Percentiles rank a stretch among this genome's conserved stretches.
These are phyloP conservation scores for Mycena crocata DNA, from an alignment of 768 basidiomycete genomes.

Conservation along the genomic window DNA sequence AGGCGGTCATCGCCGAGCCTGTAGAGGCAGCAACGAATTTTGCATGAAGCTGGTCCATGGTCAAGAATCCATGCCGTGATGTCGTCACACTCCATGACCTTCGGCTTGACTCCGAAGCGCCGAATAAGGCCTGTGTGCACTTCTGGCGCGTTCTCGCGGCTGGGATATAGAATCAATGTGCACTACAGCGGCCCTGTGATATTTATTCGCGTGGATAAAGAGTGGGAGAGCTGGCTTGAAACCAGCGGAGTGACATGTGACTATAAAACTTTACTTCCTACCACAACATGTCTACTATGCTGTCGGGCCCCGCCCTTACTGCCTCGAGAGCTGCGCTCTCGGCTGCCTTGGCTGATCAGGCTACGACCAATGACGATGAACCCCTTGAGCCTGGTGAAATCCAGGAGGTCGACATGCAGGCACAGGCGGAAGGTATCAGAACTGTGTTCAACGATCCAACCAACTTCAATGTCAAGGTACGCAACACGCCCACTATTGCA, in stretches of 20 bases:
- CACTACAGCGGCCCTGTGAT: no score
- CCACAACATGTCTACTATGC: constrained; percentile 49
- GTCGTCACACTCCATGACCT: no score
- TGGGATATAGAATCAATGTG: no score
- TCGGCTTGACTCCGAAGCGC: no score
- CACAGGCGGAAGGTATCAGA: constrained; percentile 83
- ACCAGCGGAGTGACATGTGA: no score
- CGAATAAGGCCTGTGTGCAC: no score
- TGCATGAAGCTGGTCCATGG: constrained; percentile 82
- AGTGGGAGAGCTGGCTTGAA: no score
- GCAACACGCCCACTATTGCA: constrained; percentile 12
- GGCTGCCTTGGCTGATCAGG: constrained; percentile 75
- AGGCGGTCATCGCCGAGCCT: constrained; percentile 83
- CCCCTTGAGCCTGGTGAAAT: constrained; percentile 84
- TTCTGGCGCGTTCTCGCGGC: no score
- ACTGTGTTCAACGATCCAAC: constrained; percentile 95
- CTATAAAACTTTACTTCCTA: constrained; percentile 27
- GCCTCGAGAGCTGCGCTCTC: constrained; percentile 84
- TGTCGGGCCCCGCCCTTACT: constrained; percentile 76
- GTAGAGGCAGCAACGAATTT: constrained; percentile 84
- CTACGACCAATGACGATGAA: constrained; percentile 49
- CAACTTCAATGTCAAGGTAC: constrained; percentile 96
- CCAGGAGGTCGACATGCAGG: constrained; percentile 87
- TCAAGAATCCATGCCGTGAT: constrained; percentile 2
- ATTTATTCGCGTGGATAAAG: no score